phyloP scores from a whole-genome alignment of 805 yeast species.

The Maudiozyma bulderi region DNA sequence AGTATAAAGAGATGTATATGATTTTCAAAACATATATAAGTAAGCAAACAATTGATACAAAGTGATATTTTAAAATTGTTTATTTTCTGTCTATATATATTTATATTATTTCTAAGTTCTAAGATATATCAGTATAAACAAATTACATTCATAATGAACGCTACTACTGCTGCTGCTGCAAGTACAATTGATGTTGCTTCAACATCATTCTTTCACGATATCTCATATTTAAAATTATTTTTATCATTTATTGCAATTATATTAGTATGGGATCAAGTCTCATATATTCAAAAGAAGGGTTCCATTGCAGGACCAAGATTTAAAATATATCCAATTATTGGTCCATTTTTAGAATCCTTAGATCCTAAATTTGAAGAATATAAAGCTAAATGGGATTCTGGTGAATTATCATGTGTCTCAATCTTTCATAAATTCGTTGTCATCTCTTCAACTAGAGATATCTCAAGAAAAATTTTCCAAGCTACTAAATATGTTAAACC shows the following conservation, averaged over 20 bases:
- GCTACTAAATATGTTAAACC: slow-evolving; percentile 89
- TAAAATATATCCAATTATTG: slow-evolving; percentile 91
- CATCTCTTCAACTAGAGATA: slow-evolving; percentile 79
- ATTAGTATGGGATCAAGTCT: slow-evolving; percentile 63
- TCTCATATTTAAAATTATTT: slow-evolving; percentile 48
- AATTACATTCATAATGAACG: not conserved
- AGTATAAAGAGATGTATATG: too few relatives aligned
- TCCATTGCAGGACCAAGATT: slow-evolving; percentile 80
- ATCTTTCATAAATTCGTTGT: slow-evolving; percentile 97
- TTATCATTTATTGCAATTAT: slow-evolving; percentile 38
- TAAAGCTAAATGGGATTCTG: slow-evolving; percentile 86
- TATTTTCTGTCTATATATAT: not conserved
- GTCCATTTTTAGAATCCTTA: slow-evolving; percentile 88
- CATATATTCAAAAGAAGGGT: slow-evolving; percentile 75
- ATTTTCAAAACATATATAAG: too few relatives aligned
- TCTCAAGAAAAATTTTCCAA: slow-evolving; percentile 77
- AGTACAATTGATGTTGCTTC: not conserved
- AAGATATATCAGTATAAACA: not conserved
- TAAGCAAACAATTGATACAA: too few relatives aligned
- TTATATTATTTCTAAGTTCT: too few relatives aligned
- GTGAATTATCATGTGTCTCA: slow-evolving; percentile 91
- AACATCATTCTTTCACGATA: slow-evolving; percentile 3
- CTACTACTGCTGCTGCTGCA: not conserved
- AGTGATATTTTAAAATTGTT: not conserved
- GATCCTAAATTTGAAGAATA: slow-evolving; percentile 95